Base-by-base conservation (phyloP, 1,284 basidiomycete genomes). In the Cutaneotrichosporon mucoides region DNA sequence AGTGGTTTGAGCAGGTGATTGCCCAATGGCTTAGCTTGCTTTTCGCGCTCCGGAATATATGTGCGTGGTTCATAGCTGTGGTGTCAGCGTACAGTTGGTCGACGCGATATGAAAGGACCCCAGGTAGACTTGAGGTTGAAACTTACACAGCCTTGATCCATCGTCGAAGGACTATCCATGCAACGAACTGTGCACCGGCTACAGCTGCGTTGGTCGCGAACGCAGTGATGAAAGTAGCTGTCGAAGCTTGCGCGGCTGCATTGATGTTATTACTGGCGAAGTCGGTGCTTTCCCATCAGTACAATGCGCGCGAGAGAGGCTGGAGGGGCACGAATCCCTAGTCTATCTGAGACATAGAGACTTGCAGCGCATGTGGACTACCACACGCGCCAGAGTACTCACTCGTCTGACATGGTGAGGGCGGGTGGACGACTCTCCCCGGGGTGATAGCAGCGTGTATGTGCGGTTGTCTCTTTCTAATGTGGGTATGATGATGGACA, bases 31-130 rank as follows among this genome's bases (percentile, higher is more conserved):
- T 59, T 55, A 15, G 73, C 75, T 53, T 76, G 73, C 49, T 71
- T 61, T 9, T 73, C 65, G 15, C 66, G 67, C 5, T 69, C 68
- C 0, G 85, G 67, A 54, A 79, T 75, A 60, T 85, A 85, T 1
- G 89, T 88, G 54, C 90, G 81, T 0, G 91, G 91, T 70, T 92
- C 89, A 71, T 93, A 92, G 2, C 72, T 73, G 24, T 24, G 46
- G 3, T 33, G 24, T 63, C 60, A 61, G 57, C 50, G 33, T 24
- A 33, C 33, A 12, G 34, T 24, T 24, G 24, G 24, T 24, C 24
- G 24, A 24, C 24, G 24, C 24, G 24, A 24, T 24, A 24, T 24
- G 24, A 24, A 24, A 24, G 24, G 24, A 24, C 24, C 24, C 24
- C 24, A 24, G 24, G 24, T 24, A 24, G 24, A 24, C 24, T 24